phyloP scores from a whole-genome alignment of 2,329 filamentous ascomycete genomes.

The Alternaria consortialis region DNA sequence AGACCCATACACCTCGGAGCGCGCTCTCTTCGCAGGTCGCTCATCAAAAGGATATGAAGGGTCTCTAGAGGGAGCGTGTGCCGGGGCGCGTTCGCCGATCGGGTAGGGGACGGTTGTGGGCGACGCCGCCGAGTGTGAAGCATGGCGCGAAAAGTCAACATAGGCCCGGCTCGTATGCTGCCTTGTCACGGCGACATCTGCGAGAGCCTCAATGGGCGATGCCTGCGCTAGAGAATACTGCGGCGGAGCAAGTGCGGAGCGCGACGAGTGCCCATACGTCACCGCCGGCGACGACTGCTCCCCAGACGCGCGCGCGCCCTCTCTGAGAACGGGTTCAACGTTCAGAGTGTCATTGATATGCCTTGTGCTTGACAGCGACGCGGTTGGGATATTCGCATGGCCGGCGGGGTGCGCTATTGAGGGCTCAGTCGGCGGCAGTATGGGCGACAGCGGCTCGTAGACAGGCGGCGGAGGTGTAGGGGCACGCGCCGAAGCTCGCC shows the following conservation, averaged over 20 bases:
- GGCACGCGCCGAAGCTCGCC: constrained; percentile 41
- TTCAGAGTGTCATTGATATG: constrained; percentile 20
- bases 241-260: constrained; percentile 35
- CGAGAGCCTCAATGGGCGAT: constrained; percentile 56
- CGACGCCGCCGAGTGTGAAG: constrained; percentile 30
- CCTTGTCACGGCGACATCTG: constrained; percentile 51
- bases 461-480: constrained; percentile 43
- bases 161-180: constrained; percentile 50
- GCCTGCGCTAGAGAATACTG: constrained; percentile 36
- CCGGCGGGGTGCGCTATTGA: constrained; percentile 35
- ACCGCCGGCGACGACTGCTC: constrained; percentile 21
- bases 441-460: constrained; percentile 50
- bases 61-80: constrained; percentile 29
- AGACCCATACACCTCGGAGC: constrained; percentile 65
- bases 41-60: constrained; percentile 46
- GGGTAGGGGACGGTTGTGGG: constrained; percentile 31
- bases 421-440: constrained; percentile 33
- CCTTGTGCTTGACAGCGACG: constrained; percentile 16
- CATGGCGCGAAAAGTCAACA: constrained; percentile 32
- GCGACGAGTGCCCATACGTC: constrained; percentile 27
- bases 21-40: constrained; percentile 67
- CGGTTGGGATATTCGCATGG: constrained; percentile 21
- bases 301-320: constrained; percentile 19
- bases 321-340: not conserved
- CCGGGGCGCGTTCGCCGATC: constrained; percentile 32